Conservation (phyloP, 352 stramenopile genomes). For the Elongisporangium senticosum region DNA sequence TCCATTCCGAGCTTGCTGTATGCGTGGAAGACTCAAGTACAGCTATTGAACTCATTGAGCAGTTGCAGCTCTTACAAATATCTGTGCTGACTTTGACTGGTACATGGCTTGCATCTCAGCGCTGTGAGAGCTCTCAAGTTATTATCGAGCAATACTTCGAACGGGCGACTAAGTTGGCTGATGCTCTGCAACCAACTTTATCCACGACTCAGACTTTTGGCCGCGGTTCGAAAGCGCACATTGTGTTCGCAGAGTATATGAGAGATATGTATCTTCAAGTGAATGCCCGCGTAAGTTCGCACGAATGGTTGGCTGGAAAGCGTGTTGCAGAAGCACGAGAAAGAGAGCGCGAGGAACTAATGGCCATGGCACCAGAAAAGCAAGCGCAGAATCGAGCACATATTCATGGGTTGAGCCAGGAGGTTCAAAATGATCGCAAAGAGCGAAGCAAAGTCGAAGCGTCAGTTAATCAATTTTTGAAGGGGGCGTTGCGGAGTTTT, state of each 20-base stretch:
- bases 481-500: conserved; percentile 86
- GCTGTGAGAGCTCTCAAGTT: conserved; percentile 86
- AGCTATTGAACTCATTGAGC: conserved; percentile 6
- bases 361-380: conserved; percentile 50
- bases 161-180: conserved; percentile 68
- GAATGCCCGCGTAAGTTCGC: conserved; percentile 72
- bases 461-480: conserved; percentile 85
- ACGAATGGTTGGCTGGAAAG: conserved; percentile 87
- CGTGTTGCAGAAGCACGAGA: conserved; percentile 63
- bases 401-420: conserved; percentile 72
- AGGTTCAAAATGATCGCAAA: conserved; percentile 85
- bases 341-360: conserved; percentile 50
- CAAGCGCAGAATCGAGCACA: conserved; percentile 61
- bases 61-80: conserved; percentile 52
- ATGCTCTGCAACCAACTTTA: conserved; percentile 23
- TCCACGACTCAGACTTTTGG: conserved; percentile 31
- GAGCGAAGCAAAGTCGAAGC: conserved; percentile 82
- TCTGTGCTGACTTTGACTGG: conserved; percentile 75
- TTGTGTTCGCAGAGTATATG: conserved; percentile 89
- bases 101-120: conserved; percentile 91
- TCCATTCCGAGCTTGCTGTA: conserved; percentile 34
- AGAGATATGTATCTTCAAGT: conserved; percentile 91
- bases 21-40: conserved; percentile 18
- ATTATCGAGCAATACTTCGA: conserved; percentile 92
- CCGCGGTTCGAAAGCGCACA: conserved; percentile 66